Conservation (phyloP, 331 rosid genomes). For the Telfairia occidentalis region DNA sequence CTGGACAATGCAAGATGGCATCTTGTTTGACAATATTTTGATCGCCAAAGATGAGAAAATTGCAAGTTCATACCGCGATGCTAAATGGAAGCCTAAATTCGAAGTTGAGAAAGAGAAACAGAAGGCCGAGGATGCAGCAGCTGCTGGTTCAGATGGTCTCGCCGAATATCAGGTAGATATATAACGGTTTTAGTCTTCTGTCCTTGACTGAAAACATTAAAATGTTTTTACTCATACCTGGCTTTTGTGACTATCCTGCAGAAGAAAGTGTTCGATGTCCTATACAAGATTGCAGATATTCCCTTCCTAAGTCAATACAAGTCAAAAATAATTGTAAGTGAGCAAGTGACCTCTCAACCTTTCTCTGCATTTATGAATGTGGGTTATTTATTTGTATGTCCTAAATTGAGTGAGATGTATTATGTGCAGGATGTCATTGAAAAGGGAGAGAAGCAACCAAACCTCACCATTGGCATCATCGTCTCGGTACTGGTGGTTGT, state of each 20-base stretch:
- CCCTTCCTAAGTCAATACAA: conserved; percentile 62
- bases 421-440: conserved; percentile 62
- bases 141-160: conserved; percentile 39
- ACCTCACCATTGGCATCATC: conserved; percentile 63
- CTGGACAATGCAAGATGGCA: conserved; percentile 99
- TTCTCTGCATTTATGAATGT: background rate
- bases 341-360: background rate
- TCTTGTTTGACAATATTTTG: conserved; percentile 78
- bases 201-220: background rate
- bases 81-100: conserved; percentile 86
- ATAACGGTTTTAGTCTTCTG: background rate
- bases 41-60: conserved; percentile 61
- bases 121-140: conserved; percentile 61
- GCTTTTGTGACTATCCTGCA: conserved; percentile 25
- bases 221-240: background rate
- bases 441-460: conserved; percentile 75
- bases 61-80: conserved; percentile 64
- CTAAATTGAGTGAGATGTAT: conserved; percentile 6
- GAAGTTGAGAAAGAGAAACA: conserved; percentile 62
- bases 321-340: conserved; percentile 48
- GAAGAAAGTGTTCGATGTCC: conserved; percentile 72
- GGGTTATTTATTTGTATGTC: background rate
- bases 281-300: conserved; percentile 73
- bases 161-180: conserved; percentile 46
- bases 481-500: conserved; percentile 42